Evolutionary conservation across 108 stramenopile genomes (phyloP), one percentile per base, ranked within the genome.

Genomic region (Cyclotella sp.): DNA sequence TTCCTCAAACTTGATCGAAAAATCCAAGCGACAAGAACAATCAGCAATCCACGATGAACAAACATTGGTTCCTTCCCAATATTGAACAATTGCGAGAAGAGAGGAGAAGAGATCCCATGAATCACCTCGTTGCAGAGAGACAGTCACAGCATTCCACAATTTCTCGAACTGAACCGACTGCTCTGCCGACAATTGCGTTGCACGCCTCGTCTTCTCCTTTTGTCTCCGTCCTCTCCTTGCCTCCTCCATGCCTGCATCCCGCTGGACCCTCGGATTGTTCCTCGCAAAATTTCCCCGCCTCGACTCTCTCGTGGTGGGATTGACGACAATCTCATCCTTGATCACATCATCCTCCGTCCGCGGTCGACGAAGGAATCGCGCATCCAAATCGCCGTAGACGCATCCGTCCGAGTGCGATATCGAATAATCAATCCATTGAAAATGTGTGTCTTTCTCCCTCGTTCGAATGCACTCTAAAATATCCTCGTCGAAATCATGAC

Each of bases 341-440:
- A 89, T 84, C 1, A 85, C 85, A 73, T 89, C 89, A 2, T 55
- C 64, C 9, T 79, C 72, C 4, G 52, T 47, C 61, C 89, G 49
- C 2, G 82, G 75, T 40, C 88, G 88, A 57, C 73, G 78, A 19
- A 84, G 51, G 60, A 92, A 92, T 16, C 90, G 80, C 24, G 87
- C 79, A 75, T 93, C 92, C 66, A 90, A 78, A 68, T 95, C 93
- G 3, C 91, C 93, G 66, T 95, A 95, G 6, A 76, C 67, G 63
- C 78, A 73, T 14, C 76, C 78, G 76, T 95, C 94, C 0, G 84
- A 78, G 84, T 95, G 89, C 8, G 89, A 67, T 27, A 54, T 53
- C 12, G 85, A 72, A 68, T 89, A 95, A 63, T 95, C 87, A 54
- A 75, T 64, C 90, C 90, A 91, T 21, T 51, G 62, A 16, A 1